Percentiles rank a stretch among this genome's conserved stretches.
These are phyloP conservation scores for Rhodotorula sphaerocarpa DNA, from an alignment of 768 basidiomycete species.

Conservation along the genomic window DNA sequence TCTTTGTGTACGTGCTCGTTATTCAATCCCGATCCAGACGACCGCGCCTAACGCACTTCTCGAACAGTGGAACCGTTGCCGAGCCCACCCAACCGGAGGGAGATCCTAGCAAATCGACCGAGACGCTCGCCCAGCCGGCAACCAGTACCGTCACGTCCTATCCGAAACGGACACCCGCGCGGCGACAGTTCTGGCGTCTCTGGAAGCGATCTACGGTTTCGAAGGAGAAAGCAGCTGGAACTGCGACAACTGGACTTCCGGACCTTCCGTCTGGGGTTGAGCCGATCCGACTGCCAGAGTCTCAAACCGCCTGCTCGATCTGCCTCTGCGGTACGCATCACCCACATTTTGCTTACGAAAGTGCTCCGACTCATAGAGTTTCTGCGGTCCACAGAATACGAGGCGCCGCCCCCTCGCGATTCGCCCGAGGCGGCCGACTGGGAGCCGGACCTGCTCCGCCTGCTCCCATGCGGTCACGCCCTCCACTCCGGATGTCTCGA, in stretches of 20 bases:
- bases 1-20: constrained; percentile 12
- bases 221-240: neutral
- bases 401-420: neutral
- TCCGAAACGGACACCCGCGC: neutral
- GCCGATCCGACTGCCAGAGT: constrained; percentile 8
- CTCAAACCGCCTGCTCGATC: constrained; percentile 27
- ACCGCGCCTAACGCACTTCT: neutral
- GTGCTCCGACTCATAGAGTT: too few relatives aligned
- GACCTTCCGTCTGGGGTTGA: constrained; percentile 9
- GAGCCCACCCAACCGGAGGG: neutral
- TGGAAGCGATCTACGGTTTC: neutral
- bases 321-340: constrained; percentile 19
- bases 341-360: too few relatives aligned
- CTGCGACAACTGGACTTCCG: neutral
- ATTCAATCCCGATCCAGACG: neutral
- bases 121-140: neutral
- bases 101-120: neutral
- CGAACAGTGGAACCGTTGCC: neutral
- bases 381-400: constrained; percentile 24
- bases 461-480: constrained; percentile 28
- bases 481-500: constrained; percentile 25
- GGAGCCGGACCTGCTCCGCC: constrained; percentile 2
- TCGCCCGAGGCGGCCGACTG: neutral
- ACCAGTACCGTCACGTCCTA: neutral
- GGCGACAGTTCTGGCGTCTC: constrained; percentile 9